Evolutionary conservation across 176 grass and related monocot species (phyloP), one percentile per base, ranked within the genome.

Genomic region (Raddia guianensis): DNA sequence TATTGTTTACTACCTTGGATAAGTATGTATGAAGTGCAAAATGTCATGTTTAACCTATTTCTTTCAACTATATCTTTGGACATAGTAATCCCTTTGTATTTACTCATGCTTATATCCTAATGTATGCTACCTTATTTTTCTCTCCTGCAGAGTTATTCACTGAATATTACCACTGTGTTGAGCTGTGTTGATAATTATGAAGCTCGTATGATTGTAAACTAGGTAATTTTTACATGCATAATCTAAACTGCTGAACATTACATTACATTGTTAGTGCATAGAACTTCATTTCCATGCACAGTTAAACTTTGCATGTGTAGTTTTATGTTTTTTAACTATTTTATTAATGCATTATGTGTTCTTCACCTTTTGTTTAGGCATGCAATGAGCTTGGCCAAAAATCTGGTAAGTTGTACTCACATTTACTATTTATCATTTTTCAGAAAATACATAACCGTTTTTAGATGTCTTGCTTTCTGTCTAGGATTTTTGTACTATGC

Each of bases 101-200:
- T 70, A 18, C n/a, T 77, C 8, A 8, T 66, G 32, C 50, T 81
- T 66, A 66, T 60, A 6, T 27, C 27, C 34, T 49, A 64, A 64
- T 32, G 9, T 11, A 66, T 65, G 15, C 55, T 69, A 33, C 45
- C 50, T 43, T 55, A 57, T 9, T 85, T 50, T 82, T 79, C 82
- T 74, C 32, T 63, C 35, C 12, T 45, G 20, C 72, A 98, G 95
- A 98, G 95, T 80, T 98, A 98, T 87, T 95, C 95, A 12, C 62
- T 95, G 35, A 98, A 98, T 67, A 95, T 98, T 77, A 98, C 95
- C 62, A 98, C 95, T 57, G 88, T 98, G 43, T 87, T 98, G 84
- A 95, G 92, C 54, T 98, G 95, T 63, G 95, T 98, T 68, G 95
- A 98, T 89, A 98, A 98, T 46, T 98, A 98, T 81, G 95, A 98